Percentiles rank a stretch among this genome's conserved stretches.
These are phyloP conservation scores for Azolla pinnata DNA, from an alignment of 75 land plant genomes.

Conservation along the genomic window DNA sequence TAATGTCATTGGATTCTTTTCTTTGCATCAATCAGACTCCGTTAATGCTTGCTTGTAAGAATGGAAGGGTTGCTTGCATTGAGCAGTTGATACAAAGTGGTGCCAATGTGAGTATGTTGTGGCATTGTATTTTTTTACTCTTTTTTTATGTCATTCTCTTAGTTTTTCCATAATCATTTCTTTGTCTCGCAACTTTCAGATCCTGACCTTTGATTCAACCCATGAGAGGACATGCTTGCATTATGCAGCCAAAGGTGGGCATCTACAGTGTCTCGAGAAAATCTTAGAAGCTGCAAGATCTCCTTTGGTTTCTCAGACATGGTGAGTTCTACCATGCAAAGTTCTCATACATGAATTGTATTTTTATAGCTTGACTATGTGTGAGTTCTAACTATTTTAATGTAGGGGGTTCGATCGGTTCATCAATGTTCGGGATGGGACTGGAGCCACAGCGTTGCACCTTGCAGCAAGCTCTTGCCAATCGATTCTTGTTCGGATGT, in stretches of 20 bases:
- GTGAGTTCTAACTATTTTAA: too few species aligned
- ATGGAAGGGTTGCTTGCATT: constrained; percentile 57
- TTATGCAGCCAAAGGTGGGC: constrained; percentile 81
- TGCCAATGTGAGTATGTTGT: constrained; percentile 67
- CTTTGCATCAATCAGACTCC: constrained; percentile 48
- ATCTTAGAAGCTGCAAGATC: constrained; percentile 56
- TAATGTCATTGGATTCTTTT: too few species aligned
- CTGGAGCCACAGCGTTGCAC: constrained; percentile 76
- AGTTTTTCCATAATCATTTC: too few species aligned
- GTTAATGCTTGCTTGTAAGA: constrained; percentile 87
- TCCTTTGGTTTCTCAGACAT: constrained; percentile 55
- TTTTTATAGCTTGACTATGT: neutral
- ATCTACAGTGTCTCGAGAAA: constrained; percentile 54
- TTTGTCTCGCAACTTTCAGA: constrained; percentile 37
- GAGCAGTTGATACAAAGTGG: constrained; percentile 52
- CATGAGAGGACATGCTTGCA: constrained; percentile 84
- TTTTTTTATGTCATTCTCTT: neutral
- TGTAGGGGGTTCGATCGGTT: constrained; percentile 82
- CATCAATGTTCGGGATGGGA: constrained; percentile 73
- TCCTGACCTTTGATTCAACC: constrained; percentile 66
- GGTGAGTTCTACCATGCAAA: constrained; percentile 29
- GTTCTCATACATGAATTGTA: neutral
- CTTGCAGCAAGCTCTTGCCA: constrained; percentile 57
- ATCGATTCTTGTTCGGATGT: constrained; percentile 45
- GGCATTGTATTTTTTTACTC: too few species aligned